Base-by-base conservation (phyloP, 2,329 filamentous ascomycete genomes). In the Trichophyton schoenleinii region DNA sequence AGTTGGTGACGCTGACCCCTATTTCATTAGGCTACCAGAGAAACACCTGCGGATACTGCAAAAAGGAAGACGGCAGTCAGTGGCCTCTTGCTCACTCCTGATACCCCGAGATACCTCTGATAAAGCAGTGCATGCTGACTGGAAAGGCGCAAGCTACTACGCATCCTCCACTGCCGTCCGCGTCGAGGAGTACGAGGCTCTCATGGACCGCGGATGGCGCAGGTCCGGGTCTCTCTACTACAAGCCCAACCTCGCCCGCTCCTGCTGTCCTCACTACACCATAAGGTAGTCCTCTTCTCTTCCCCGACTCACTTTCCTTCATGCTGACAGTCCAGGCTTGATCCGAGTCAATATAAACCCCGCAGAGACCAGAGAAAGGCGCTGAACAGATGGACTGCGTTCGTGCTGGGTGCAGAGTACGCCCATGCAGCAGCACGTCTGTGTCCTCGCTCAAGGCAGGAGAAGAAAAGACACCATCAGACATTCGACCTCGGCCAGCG, bases 221-320 rank as follows among this genome's bases (percentile, higher is more conserved):
- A 72, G 78, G 65, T 79, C 78, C 44, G 78, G 78, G 1, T 75
- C 72, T 9, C 70, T 78, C 55, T 79, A 78, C 67, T 80, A 80
- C 67, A 79, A 79, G 66, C 78, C 75, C 65, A 78, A 80, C 72
- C 85, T 89, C 68, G 81, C 81, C 62, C 80, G 85, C 61, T 88
- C 90, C 64, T 99, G 94, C 70, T 99, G 94, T 72, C 91, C 91
- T 52, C 91, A 96, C 70, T 97, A 80, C 65, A 79, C 78, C 11
- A 71, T 80, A 64, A 75, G 77, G 75, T 77, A 63, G 28, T 65
- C 61, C 44, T 25, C 15, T 34, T 20, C 41, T 7, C 9, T 20
- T 48, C 6, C 20, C n/a, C 3, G 2, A 22, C 22, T 22, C 22
- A 22, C 3, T 3, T 22, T 22, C 2, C 22, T 15, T 34, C 34